These are phyloP conservation scores for Sclerotiophoma versabilis DNA, from an alignment of 2,329 filamentous ascomycete species.

Conservation along the genomic window DNA sequence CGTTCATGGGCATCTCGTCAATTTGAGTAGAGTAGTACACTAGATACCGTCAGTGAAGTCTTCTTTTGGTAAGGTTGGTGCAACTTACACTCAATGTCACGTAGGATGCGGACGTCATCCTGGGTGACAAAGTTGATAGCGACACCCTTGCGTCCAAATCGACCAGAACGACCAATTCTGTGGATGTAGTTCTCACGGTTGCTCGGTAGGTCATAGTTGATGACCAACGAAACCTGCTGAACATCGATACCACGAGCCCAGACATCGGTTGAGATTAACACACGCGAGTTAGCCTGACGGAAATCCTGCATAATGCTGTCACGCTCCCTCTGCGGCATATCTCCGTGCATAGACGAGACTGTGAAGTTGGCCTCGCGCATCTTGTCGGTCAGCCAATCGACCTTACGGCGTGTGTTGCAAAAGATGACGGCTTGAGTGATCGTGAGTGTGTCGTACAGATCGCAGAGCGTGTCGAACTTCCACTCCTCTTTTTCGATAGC, in stretches of 20 bases:
- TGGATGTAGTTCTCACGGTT: conserved; percentile 99
- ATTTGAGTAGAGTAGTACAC: conserved; percentile 97
- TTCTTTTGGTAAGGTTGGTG: no score
- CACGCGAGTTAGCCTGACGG: conserved; percentile 92
- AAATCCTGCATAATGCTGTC: conserved; percentile 99
- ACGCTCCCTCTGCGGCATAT: conserved; percentile 98
- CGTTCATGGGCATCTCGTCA: conserved; percentile 99
- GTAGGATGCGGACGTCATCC: conserved; percentile 95
- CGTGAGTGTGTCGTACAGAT: conserved; percentile 97
- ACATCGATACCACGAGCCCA: conserved; percentile 99
- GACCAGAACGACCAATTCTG: conserved; percentile 92
- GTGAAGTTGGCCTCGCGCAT: conserved; percentile 99
- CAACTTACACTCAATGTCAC: conserved; percentile 89
- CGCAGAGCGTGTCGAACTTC: conserved; percentile 99
- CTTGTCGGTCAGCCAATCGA: conserved; percentile 99
- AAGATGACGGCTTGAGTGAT: conserved; percentile 99
- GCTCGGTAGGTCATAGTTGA: conserved; percentile 98
- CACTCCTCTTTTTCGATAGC: conserved; percentile 99
- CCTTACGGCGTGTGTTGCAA: conserved; percentile 98
- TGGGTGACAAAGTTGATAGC: conserved; percentile 99
- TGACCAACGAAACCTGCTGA: conserved; percentile 96
- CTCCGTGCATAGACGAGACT: conserved; percentile 97
- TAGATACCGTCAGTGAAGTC: conserved; percentile 52
- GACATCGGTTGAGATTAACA: conserved; percentile 96
- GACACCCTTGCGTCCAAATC: conserved; percentile 97